Base-by-base conservation (phyloP, 306 rosid species). In the Ormosia emarginata region DNA sequence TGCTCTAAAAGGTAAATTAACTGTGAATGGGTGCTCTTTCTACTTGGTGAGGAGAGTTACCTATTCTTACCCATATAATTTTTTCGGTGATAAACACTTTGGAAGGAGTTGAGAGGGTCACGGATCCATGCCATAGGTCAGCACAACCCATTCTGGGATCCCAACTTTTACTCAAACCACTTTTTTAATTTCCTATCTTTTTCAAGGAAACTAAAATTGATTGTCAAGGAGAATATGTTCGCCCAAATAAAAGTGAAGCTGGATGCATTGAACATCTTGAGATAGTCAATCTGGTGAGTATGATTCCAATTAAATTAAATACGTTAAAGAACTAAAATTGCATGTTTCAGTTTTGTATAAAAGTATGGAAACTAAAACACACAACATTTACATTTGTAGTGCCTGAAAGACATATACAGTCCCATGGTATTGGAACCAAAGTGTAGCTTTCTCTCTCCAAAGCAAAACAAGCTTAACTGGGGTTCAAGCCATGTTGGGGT, bases 351-450 rank as follows among this genome's bases (percentile, higher is more conserved):
- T 40, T n/a, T 8, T 39, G 1, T 68, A 5, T 12, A 15, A 55
- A 15, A 73, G 10, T 6, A 14, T 58, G 41, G 57, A 13, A 24
- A 41, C 4, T 59, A 29, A 75, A 58, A 29, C 12, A 7, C 15
- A 13, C 33, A 4, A 37, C 18, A 40, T 34, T 69, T 32, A 2
- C 15, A 33, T 59, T 70, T 59, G 71, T 30, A 80, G 83, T 80
- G 78, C 47, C 56, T 80, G 61, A n/a, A n/a, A 70, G 83, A 80
- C 46, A 7, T 80, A 49, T 5, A 44, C 44, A 3, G 2, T 4
- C 30, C 71, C 4, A 70, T 80, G 83, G 40, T 80, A 50, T 50
- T 80, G 55, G 83, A 80, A 61, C 8, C 61, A 18, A 14, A 1
- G 41, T 80, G 83, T 55, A n/a, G 13, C 14, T 1, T 7, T 3